Percentiles rank a stretch among this genome's conserved stretches.
phyloP scores from a whole-genome alignment of 352 stramenopile species.

The Phytophthora boehmeriae region DNA sequence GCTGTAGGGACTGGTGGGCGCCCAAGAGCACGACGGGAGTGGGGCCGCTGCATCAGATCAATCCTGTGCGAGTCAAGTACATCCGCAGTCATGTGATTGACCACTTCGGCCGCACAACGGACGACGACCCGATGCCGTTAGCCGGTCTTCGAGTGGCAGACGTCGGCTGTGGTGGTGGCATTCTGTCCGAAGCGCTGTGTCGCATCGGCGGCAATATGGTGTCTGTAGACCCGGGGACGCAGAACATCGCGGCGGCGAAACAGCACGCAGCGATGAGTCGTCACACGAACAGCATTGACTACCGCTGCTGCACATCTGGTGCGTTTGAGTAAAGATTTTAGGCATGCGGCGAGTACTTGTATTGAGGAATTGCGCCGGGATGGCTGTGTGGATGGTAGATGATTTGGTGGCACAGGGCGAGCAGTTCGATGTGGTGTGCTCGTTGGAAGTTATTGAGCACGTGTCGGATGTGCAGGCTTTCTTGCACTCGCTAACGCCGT shows the following conservation, averaged over 20 bases:
- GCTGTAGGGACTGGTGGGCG: constrained; percentile 81
- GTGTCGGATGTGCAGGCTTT: constrained; percentile 74
- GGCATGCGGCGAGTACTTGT: neutral
- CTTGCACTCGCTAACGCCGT: constrained; percentile 72
- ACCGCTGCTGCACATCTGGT: constrained; percentile 83
- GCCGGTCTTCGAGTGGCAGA: constrained; percentile 64
- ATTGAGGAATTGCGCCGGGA: constrained; percentile 6
- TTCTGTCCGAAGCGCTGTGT: constrained; percentile 81
- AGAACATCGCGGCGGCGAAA: constrained; percentile 79
- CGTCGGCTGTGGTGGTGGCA: constrained; percentile 83
- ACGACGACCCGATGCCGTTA: constrained; percentile 60
- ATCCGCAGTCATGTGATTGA: constrained; percentile 73
- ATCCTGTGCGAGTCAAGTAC: constrained; percentile 86
- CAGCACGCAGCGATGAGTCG: constrained; percentile 55
- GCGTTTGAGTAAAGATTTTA: neutral
- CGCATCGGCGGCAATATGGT: constrained; percentile 81
- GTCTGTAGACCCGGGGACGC: constrained; percentile 67
- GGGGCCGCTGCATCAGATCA: constrained; percentile 80
- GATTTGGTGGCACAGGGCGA: constrained; percentile 72
- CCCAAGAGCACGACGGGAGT: constrained; percentile 78
- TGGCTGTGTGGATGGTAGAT: constrained; percentile 39
- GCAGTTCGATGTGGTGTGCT: constrained; percentile 86
- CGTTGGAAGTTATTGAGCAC: constrained; percentile 87
- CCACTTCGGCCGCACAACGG: constrained; percentile 60
- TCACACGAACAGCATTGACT: constrained; percentile 76